Base-by-base conservation (phyloP, 2,329 filamentous ascomycete genomes). In the Lecanoromycetidae sp. region DNA sequence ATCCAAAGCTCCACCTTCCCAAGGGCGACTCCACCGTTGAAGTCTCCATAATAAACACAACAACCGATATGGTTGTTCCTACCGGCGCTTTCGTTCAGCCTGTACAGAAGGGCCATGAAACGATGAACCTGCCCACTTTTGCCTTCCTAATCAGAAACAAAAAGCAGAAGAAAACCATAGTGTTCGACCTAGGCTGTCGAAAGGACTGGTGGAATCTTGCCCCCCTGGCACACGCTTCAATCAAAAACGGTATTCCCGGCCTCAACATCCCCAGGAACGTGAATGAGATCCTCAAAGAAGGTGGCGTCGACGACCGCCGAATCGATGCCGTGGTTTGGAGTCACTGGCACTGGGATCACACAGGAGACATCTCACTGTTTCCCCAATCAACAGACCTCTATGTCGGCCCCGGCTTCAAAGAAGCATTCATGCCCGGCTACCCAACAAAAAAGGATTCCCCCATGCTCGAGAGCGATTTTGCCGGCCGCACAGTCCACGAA, bases 331-430 rank as follows among this genome's bases (percentile, higher is more conserved):
- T 69, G 1, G 59, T 70, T 22, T 63, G 61, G 57, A 68, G 66
- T 46, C 71, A 75, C 52, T 70, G 64, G 58, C 66, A 68, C 49
- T 66, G 59, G 53, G 67, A 70, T 48, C 67, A 70, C 49, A 62
- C 59, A 0, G 68, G 67, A 2, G 64, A 72, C 50, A 60, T 66
- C 3, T 63, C 63, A 0, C 65, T 61, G 0, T 73, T 73, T 46
- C 65, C 67, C 0, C 17, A 53, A 0, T 60, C 58, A 1, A 71
- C 69, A 1, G 61, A 63, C 2, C 53, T 72, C 5, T 61, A 72
- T 4, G 69, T 72, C 8, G 70, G 71, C 2, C 70, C 69, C 7
- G 69, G 69, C 0, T 71, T 72, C 52, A 68, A 64, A 34, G 51
- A 59, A 3, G 55, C 56, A 0, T 63, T 69, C 43, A 49, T 63